Conservation (phyloP, 2,329 filamentous ascomycete species). For the Ophiognomonia clavigignenti-juglandacearum region DNA sequence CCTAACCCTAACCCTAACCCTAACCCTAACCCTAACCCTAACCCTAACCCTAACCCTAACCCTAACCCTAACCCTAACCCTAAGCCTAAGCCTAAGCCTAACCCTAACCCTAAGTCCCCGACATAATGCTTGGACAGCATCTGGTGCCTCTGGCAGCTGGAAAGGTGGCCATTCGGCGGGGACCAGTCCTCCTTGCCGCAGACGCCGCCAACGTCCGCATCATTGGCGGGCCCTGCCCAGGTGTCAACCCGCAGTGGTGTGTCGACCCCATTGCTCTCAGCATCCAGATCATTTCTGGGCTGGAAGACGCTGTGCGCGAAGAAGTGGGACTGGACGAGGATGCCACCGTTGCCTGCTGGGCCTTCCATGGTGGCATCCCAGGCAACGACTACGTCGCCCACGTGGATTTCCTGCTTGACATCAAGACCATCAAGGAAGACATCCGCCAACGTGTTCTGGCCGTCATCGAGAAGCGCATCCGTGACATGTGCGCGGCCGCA, state of each 20-base stretch:
- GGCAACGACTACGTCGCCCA: slow-evolving; percentile 6
- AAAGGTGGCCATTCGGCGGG: slow-evolving; percentile 22
- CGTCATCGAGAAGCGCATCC: background rate
- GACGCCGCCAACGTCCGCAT: slow-evolving; percentile 27
- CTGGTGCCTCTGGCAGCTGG: slow-evolving; percentile 28
- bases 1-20: no score
- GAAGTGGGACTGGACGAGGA: slow-evolving; percentile 29
- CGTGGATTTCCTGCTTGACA: slow-evolving; percentile 3
- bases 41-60: no score
- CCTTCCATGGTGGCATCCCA: no score
- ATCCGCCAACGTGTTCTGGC: background rate
- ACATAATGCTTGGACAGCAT: slow-evolving; percentile 28
- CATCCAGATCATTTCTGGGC: slow-evolving; percentile 30
- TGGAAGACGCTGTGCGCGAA: slow-evolving; percentile 27
- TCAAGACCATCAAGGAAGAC: slow-evolving; percentile 4
- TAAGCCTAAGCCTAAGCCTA: no score
- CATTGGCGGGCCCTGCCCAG: slow-evolving; percentile 38
- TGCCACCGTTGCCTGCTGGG: slow-evolving; percentile 7
- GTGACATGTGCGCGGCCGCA: slow-evolving; percentile 1
- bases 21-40: no score
- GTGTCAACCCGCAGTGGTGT: slow-evolving; percentile 33
- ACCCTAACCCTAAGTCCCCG: no score
- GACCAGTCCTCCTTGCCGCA: slow-evolving; percentile 21
- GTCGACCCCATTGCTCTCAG: slow-evolving; percentile 45
- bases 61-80: no score